Evolutionary conservation across 306 rosid genomes (phyloP), one percentile per base, ranked within the genome.

Genomic region (Neltuma alba): DNA sequence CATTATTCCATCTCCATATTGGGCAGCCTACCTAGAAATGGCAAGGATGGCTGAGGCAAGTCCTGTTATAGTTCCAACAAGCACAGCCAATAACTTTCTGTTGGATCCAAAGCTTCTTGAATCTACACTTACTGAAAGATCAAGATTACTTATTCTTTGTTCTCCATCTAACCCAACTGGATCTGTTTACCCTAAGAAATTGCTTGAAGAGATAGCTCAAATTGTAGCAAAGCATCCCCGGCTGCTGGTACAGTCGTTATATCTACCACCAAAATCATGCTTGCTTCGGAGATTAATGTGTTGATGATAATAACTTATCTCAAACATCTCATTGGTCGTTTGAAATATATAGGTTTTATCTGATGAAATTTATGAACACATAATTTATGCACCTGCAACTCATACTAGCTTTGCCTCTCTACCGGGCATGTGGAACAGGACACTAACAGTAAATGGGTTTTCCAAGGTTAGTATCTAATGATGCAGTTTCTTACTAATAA

Each of bases 141-240:
- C 99, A 15, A 91, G 99, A 80, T 62, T 94, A 66, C 72, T 94
- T 77, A 89, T 94, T 84, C 91, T 95, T 61, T 93, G 98, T 75
- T 93, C 99, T 2, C 99, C 99, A 52, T 91, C 98, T 67, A 95
- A 95, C 83, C 99, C 99, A 44, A 94, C 99, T 1, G 99, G 99
- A 60, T 91, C 95, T 8, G 99, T 94, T 44, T 91, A 88, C 86
- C 97, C 97, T 15, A 94, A 91, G 84, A 79, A 79, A 79, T 79
- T 88, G 79, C 97, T 95, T 36, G 90, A 90, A 87, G 87, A 93
- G 83, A 93, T 95, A 78, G 96, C 99, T 67, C 79, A 78, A 75
- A 85, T 93, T 74, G 98, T 90, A 30, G 97, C 97, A 36, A 94
- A 87, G 88, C 88, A 94, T 88, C 99, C 97, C 30, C 86, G 97